phyloP scores from a whole-genome alignment of 2,329 filamentous ascomycete genomes.

The Colletotrichum cuscutae region DNA sequence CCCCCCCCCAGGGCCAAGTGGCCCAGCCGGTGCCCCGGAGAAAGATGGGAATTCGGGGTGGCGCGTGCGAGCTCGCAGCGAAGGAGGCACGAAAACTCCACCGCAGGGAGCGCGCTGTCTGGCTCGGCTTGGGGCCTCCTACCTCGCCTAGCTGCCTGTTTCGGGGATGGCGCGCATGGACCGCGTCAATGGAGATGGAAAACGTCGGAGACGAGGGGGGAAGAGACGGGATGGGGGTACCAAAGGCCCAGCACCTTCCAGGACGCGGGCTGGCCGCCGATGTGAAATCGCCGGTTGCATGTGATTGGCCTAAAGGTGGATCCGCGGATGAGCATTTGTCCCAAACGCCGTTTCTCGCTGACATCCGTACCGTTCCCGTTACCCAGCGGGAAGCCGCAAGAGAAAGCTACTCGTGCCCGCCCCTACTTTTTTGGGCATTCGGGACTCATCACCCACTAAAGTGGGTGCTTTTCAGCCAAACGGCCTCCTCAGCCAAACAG shows the following conservation, averaged over 20 bases:
- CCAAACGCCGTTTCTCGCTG: background rate
- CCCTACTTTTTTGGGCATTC: too few species aligned
- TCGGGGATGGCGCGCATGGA: conserved; percentile 21
- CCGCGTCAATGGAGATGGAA: background rate
- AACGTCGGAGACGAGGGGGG: conserved; percentile 12
- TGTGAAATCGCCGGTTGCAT: conserved; percentile 13
- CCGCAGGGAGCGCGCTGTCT: conserved; percentile 16
- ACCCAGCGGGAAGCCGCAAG: background rate
- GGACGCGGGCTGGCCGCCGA: conserved; percentile 1
- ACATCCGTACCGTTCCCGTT: background rate
- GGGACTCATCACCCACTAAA: too few species aligned
- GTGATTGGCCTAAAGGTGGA: conserved; percentile 32
- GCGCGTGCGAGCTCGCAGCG: conserved; percentile 22
- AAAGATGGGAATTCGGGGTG: conserved; percentile 31
- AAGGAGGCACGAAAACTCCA: background rate
- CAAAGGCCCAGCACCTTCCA: background rate
- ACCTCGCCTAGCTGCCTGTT: conserved; percentile 26
- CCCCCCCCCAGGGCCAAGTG: background rate
- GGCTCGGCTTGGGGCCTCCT: conserved; percentile 7
- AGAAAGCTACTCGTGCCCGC: too few species aligned
- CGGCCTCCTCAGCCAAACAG: too few species aligned
- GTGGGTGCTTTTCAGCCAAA: too few species aligned
- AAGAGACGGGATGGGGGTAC: background rate
- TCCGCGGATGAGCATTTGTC: background rate
- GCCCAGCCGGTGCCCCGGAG: conserved; percentile 23